Percentiles rank a stretch among this genome's conserved stretches.
These are phyloP conservation scores for Haberlea rhodopensis DNA, from an alignment of 257 asterid genomes.

Conservation along the genomic window DNA sequence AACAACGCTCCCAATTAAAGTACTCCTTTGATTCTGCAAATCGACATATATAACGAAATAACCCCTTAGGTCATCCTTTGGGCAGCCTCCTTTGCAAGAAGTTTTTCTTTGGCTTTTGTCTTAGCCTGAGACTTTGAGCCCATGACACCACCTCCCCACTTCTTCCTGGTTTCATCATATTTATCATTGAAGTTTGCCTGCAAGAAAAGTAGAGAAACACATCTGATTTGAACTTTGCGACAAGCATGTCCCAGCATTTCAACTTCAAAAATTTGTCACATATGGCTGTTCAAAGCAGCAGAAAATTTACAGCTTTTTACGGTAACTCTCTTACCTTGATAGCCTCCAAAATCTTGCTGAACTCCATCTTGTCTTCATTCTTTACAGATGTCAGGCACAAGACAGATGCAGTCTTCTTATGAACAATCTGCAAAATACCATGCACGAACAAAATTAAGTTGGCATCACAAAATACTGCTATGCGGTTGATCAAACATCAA, in stretches of 20 bases:
- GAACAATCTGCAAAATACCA: constrained; percentile 38
- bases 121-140: constrained; percentile 58
- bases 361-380: constrained; percentile 53
- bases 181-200: constrained; percentile 61
- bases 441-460: background rate
- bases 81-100: too few relatives aligned
- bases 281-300: too few relatives aligned
- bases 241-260: too few relatives aligned
- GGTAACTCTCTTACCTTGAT: constrained; percentile 34
- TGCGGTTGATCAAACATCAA: background rate
- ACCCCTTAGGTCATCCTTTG: too few relatives aligned
- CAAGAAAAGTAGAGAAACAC: background rate
- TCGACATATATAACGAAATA: too few relatives aligned
- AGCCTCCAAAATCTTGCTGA: constrained; percentile 51
- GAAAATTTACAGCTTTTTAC: too few relatives aligned
- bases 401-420: constrained; percentile 49
- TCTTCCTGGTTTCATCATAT: constrained; percentile 51
- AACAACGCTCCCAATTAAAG: background rate
- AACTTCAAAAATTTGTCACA: too few relatives aligned
- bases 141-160: constrained; percentile 71
- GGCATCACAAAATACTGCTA: background rate
- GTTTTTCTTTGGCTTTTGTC: constrained; percentile 39
- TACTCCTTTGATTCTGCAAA: background rate
- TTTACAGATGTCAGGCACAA: constrained; percentile 53
- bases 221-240: too few relatives aligned